Base-by-base conservation (phyloP, 129 eudicot genomes). In the Lonicera japonica region DNA sequence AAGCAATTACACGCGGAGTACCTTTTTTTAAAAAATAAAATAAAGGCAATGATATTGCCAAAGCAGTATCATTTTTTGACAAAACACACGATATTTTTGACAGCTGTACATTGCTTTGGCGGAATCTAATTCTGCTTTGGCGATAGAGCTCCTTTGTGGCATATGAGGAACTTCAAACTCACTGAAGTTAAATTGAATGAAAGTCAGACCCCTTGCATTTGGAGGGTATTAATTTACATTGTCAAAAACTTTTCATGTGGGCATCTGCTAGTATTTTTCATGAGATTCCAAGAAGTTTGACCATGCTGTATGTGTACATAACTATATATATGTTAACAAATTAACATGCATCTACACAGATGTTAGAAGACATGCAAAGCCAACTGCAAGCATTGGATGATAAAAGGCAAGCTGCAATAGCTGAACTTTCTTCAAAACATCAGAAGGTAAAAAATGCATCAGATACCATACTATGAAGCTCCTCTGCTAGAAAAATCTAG, bases 301-400 rank as follows among this genome's bases (percentile, higher is more conserved):
- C 22, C 19, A 24, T 41, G 43, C 14, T 46, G 17, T 43, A 12
- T 11, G 16, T 4, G 41, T 56, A 22, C n/a, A 38, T 52, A 43
- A 2, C 1, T 43, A 43, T 11, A 21, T 53, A 21, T 22, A 20
- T 50, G 20, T 50, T 5, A 5, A 17, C n/a, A 50, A 25, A 65
- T 48, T 23, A 73, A 66, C 43, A 65, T 45, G 34, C 47, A 21
- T 64, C 55, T 64, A 7, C 46, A 64, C 76, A 94, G 99, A 79
- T 85, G 95, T 62, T 94, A 70, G 95, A 81, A 64, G 76, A 88
- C 80, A 71, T 85, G 96, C 74, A 75, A 56, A 82, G 79, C 63
- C 68, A 57, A 55, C 80, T 88, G 63, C 85, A 79, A 82, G 87
- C 81, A 70, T 92, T 92, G 34, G 99, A 94, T 56, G 96, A 94